Base-by-base conservation (phyloP, 768 basidiomycete genomes). In the Tricholoma flavovirens region DNA sequence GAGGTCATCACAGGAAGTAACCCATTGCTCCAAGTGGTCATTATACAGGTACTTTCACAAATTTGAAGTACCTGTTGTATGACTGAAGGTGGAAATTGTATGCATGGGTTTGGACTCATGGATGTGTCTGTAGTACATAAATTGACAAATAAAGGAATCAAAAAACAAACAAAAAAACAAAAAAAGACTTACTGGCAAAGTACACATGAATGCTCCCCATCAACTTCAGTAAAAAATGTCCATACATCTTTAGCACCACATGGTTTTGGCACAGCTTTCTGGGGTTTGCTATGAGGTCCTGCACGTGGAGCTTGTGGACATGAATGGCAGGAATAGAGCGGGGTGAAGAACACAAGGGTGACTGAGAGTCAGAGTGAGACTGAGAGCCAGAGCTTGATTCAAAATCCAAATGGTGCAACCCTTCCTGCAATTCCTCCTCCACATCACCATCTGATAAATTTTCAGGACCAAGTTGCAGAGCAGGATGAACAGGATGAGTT, bases 11-110 rank as follows among this genome's bases (percentile, higher is more conserved):
- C 63, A 64, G 19, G 52, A 56, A 4, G 43, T 29, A 19, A 62
- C 46, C 59, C 65, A 66, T 7, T 30, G 29, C 7, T 53, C 59
- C 45, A 60, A 40, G 55, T 64, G 63, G 15, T 49, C 45, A n/a
- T 56, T 52, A 11, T 22, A n/a, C 14, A 58, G 51, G 35, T 58
- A 57, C 35, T 52, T 51, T 17, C 51, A 46, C 12, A 60, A 46
- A 32, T 46, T 24, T 21, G 45, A 51, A 3, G 57, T 56, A 15
- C 52, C 58, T 14, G 61, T 62, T 45, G 5, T 50, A 53, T 2
- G 32, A 33, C 57, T 43, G 43, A 55, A 57, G 10, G 4, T 15
- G 6, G 40, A 4, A 36, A 57, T 32, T 57, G 19, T 21, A 46
- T 56, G 49, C 8, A 32, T 10, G 26, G 26, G 32, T 2, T 56